Evolutionary conservation across 345 rosid genomes (phyloP).

Genomic region (Balakata baccata): DNA sequence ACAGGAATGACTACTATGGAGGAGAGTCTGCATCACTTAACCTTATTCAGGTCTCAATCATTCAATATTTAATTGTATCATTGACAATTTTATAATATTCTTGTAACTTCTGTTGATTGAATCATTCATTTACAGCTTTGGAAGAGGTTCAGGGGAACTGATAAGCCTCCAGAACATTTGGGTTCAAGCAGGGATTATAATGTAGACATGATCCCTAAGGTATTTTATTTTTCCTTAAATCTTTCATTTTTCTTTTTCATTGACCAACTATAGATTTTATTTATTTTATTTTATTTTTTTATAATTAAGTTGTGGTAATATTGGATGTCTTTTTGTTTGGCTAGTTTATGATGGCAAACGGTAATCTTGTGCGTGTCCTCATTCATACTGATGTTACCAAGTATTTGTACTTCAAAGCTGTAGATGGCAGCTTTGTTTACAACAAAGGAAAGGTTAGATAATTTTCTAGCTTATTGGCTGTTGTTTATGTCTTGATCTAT

Average conservation of each 20-base stretch:
- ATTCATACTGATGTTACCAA: slow-evolving; percentile 93
- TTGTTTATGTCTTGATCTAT: not conserved
- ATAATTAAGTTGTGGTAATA: slow-evolving; percentile 2
- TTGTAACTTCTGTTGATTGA: slow-evolving; percentile 6
- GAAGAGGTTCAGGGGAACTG: slow-evolving; percentile 87
- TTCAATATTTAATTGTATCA: not conserved
- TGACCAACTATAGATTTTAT: not conserved
- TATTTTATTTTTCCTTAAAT: slow-evolving; percentile 21
- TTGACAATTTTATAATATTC: not conserved
- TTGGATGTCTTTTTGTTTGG: slow-evolving; percentile 9
- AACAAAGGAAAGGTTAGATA: slow-evolving; percentile 84
- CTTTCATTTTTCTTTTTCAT: not conserved
- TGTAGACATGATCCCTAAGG: slow-evolving; percentile 99
- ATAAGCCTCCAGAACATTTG: slow-evolving; percentile 82
- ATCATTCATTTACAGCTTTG: slow-evolving; percentile 59
- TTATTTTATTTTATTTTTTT: not conserved
- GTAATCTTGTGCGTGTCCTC: slow-evolving; percentile 95
- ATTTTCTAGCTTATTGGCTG: not conserved
- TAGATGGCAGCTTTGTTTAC: slow-evolving; percentile 90
- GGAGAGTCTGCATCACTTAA: slow-evolving; percentile 98
- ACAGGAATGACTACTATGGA: slow-evolving; percentile 93
- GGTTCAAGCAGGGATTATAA: slow-evolving; percentile 96
- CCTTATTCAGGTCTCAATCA: slow-evolving; percentile 68
- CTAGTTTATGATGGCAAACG: slow-evolving; percentile 99
- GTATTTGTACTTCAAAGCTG: slow-evolving; percentile 90